Evolutionary conservation across 768 basidiomycete genomes (phyloP), one percentile per base, ranked within the genome.

Genomic region (Naganishia vishniacii): DNA sequence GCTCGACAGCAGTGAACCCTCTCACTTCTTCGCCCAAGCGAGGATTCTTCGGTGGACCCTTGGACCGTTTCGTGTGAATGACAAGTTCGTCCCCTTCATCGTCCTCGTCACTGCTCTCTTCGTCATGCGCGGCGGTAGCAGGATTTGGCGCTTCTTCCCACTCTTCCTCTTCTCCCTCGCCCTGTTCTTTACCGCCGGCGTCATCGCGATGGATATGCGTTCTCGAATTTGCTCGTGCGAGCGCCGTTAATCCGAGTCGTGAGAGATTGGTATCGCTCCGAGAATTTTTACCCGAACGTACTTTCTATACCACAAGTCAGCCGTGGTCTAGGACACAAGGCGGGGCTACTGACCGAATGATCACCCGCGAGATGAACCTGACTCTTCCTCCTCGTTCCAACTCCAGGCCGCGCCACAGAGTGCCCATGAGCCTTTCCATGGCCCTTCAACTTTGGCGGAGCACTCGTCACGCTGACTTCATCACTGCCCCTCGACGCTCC

Each of bases 321-420:
- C 26, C 12, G 23, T 25, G 12, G n/a, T 16, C 25, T 12, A 28
- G 13, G 7, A 9, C 47, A 28, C 12, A 28, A n/a, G 49, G 12
- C 13, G 15, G 12, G 31, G n/a, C n/a, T n/a, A n/a, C 28, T 9
- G 11, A 18, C 15, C 11, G 26, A 51, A 28, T 51, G 28, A 51
- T 18, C n/a, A n/a, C n/a, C 49, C 4, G 31, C 29, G 6, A 51
- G 49, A 51, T 51, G 49, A 13, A 51, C 49, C 29, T 51, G 49
- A 51, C 49, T 51, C 49, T 51, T 51, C 49, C 49, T 51, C 49
- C 49, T 29, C 28, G n/a, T 20, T 34, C 49, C 48, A 13, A 48
- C 48, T 2, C 29, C 28, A 6, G 49, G 49, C n/a, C 49, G 4
- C n/a, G n/a, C n/a, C n/a, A n/a, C n/a, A n/a, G n/a, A n/a, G n/a